Evolutionary conservation across 306 rosid genomes (phyloP).

Genomic region (Betula pendula): DNA sequence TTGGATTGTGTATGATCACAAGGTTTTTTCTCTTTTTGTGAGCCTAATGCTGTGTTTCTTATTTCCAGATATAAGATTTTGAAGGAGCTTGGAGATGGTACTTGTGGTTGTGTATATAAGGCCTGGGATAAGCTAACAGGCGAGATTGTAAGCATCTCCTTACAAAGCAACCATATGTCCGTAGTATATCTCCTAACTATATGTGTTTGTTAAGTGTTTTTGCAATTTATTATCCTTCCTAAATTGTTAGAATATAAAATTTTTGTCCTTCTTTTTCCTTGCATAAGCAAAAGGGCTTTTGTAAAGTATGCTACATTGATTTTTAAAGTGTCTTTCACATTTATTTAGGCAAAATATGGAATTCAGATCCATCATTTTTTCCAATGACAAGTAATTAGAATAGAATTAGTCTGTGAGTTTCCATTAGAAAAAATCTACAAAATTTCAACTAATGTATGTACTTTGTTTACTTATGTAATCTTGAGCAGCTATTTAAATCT

Average conservation of each 20-base stretch:
- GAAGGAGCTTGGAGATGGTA: constrained; percentile 90
- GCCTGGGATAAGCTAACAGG: constrained; percentile 62
- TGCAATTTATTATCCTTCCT: constrained; percentile 13
- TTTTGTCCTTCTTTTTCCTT: background rate
- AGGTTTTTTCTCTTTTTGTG: constrained; percentile 11
- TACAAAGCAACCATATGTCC: constrained; percentile 14
- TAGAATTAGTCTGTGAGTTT: background rate
- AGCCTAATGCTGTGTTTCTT: background rate
- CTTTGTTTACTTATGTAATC: no score
- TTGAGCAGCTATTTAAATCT: no score
- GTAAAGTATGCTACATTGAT: background rate
- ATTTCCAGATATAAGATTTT: constrained; percentile 62
- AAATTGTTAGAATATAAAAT: background rate
- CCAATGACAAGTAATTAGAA: background rate
- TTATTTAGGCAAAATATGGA: background rate
- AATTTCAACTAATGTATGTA: no score
- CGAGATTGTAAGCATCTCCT: constrained; percentile 63
- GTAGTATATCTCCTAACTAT: background rate
- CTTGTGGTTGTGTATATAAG: constrained; percentile 87
- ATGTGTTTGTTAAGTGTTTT: constrained; percentile 12
- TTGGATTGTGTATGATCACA: constrained; percentile 9
- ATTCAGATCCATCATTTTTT: background rate
- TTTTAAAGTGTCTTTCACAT: background rate
- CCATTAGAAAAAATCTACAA: background rate
- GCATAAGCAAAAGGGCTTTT: background rate